A percentile compares a stretch with the other conserved stretches of the same genome.
Evolutionary conservation across 2,329 filamentous ascomycete species (phyloP).

Genomic region (Diplodia scrobiculata): DNA sequence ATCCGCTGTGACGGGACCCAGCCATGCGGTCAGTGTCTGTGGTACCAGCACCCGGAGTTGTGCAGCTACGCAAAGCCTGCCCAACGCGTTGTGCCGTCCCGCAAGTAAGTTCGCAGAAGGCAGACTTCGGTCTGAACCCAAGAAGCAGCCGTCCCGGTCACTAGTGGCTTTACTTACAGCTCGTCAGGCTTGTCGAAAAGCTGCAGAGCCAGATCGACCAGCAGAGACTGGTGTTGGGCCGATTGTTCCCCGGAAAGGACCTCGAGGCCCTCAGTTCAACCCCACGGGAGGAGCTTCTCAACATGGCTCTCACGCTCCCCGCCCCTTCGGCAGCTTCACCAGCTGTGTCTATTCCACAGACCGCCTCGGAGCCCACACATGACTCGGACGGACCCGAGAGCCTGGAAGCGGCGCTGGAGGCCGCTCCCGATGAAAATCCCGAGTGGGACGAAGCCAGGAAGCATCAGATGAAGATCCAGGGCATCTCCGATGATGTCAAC

Average conservation of each 20-base stretch:
- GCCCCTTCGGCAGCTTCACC: conserved; percentile 34
- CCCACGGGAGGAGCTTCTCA: conserved; percentile 50
- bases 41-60: conserved; percentile 75
- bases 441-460: conserved; percentile 66
- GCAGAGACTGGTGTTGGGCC: conserved; percentile 48
- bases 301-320: conserved; percentile 49
- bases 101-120: conserved; percentile 61
- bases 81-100: conserved; percentile 73
- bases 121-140: not conserved
- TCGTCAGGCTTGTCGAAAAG: conserved; percentile 59
- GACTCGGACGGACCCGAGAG: conserved; percentile 55
- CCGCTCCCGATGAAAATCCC: conserved; percentile 65
- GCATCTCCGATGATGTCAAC: conserved; percentile 70
- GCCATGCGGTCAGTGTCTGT: conserved; percentile 79
- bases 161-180: conserved; percentile 63
- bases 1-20: conserved; percentile 82
- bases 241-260: conserved; percentile 49
- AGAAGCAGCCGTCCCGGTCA: not conserved
- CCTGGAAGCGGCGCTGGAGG: conserved; percentile 63
- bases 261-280: conserved; percentile 46
- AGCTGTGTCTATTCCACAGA: conserved; percentile 27
- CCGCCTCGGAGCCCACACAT: conserved; percentile 38
- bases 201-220: conserved; percentile 55
- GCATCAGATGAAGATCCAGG: conserved; percentile 48
- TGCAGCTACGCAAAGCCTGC: conserved; percentile 82